Conservation (phyloP, 1,284 basidiomycete species). For the Malassezia globosa region DNA sequence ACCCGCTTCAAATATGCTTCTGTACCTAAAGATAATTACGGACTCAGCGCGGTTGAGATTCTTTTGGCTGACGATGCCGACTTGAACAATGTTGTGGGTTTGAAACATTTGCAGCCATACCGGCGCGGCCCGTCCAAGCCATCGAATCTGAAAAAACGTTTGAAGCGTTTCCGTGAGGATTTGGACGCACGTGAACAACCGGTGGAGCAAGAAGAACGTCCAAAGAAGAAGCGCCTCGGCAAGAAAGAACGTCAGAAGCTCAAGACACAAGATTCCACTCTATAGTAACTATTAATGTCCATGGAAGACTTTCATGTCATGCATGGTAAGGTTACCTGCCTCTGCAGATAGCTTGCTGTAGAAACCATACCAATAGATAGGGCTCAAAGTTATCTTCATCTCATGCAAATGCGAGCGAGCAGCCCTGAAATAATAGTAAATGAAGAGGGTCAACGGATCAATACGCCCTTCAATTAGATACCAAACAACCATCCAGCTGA, state of each 20-base stretch:
- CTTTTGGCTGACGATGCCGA: slow-evolving; percentile 84
- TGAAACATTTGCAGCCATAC: slow-evolving; percentile 86
- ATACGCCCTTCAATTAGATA: slow-evolving; percentile 26
- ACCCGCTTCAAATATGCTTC: slow-evolving; percentile 87
- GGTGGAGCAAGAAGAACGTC: slow-evolving; percentile 36
- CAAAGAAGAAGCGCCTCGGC: slow-evolving; percentile 48
- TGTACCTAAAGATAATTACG: slow-evolving; percentile 60
- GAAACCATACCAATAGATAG: neutral
- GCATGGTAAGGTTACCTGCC: neutral
- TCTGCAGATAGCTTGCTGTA: neutral
- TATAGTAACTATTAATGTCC: neutral
- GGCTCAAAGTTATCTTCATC: slow-evolving; percentile 1
- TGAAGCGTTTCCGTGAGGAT: slow-evolving; percentile 62
- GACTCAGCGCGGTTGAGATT: slow-evolving; percentile 74
- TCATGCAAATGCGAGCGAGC: neutral
- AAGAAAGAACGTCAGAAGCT: slow-evolving; percentile 32
- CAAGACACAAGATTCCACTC: slow-evolving; percentile 14
- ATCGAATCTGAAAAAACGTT: slow-evolving; percentile 54
- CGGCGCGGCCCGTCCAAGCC: slow-evolving; percentile 57
- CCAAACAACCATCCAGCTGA: slow-evolving; percentile 31
- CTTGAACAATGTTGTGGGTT: slow-evolving; percentile 74
- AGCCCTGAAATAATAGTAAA: neutral
- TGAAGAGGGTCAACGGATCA: slow-evolving; percentile 22
- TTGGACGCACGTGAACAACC: slow-evolving; percentile 47
- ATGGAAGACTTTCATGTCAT: slow-evolving; percentile 6